phyloP scores from a whole-genome alignment of 441 rosid species.

The Euphorbia corollata region DNA sequence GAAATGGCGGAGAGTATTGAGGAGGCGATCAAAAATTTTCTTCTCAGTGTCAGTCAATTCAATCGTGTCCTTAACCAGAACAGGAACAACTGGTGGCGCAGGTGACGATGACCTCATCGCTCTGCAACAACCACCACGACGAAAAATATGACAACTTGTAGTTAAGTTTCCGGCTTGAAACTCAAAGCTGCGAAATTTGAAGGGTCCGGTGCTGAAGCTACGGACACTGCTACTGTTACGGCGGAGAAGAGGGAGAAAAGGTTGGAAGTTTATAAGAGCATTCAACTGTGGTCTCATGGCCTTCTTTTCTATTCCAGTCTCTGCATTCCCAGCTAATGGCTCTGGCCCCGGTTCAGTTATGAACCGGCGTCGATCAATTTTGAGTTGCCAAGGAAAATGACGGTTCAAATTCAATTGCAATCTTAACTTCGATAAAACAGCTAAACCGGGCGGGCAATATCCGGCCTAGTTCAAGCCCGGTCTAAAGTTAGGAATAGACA shows the following conservation, averaged over 20 bases:
- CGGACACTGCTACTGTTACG: not conserved
- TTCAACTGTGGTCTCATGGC: conserved; percentile 35
- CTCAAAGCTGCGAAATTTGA: conserved; percentile 23
- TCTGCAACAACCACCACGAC: conserved; percentile 13
- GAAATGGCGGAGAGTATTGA: conserved; percentile 52
- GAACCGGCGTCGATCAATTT: no score
- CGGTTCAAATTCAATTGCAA: no score
- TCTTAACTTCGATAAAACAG: no score
- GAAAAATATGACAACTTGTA: not conserved
- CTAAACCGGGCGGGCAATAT: no score
- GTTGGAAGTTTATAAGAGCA: conserved; percentile 30
- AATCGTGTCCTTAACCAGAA: conserved; percentile 49
- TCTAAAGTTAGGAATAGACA: no score
- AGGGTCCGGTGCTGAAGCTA: not conserved
- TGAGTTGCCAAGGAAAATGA: no score
- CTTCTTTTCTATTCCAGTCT: not conserved
- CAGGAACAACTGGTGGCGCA: conserved; percentile 9
- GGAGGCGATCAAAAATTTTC: conserved; percentile 58
- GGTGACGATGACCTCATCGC: conserved; percentile 27
- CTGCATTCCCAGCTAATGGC: not conserved
- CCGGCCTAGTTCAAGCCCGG: no score
- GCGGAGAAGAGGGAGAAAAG: conserved; percentile 21
- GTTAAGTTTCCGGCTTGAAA: not conserved
- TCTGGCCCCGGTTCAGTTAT: no score
- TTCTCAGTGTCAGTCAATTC: conserved; percentile 56